phyloP scores from a whole-genome alignment of 2,329 filamentous ascomycete species.

The Mariannaea elegans region DNA sequence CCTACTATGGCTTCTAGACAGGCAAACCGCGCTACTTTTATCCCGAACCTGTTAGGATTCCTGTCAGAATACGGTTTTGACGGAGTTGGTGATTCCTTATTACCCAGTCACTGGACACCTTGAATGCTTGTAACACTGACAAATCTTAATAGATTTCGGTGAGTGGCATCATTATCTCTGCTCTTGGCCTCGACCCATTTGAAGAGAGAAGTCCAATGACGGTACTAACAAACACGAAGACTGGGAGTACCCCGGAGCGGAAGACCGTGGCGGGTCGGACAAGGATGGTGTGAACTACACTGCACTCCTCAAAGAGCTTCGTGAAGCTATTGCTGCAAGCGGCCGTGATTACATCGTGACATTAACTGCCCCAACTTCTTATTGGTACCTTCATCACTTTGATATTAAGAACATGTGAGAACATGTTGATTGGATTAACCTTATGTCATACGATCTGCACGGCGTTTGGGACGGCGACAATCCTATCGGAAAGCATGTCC shows the following conservation, averaged over 20 bases:
- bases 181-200: too few species aligned
- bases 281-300: constrained; percentile 48
- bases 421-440: not conserved
- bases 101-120: not conserved
- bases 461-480: constrained; percentile 9
- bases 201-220: too few species aligned
- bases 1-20: constrained; percentile 30
- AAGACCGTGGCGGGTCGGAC: constrained; percentile 47
- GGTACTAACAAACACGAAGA: too few species aligned
- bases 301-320: constrained; percentile 28
- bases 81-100: constrained; percentile 38
- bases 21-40: constrained; percentile 45
- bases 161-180: not conserved
- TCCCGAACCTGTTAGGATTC: constrained; percentile 41
- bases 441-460: constrained; percentile 20
- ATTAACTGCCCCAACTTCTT: constrained; percentile 30
- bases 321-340: not conserved
- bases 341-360: not conserved
- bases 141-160: constrained; percentile 16
- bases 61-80: constrained; percentile 36
- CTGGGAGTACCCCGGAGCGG: constrained; percentile 32
- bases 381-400: constrained; percentile 44
- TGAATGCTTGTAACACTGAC: not conserved
- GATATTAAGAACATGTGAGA: constrained; percentile 31
- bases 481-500: constrained; percentile 12